Evolutionary conservation across 108 stramenopile genomes (phyloP).

Genomic region (Ochromonas danica): DNA sequence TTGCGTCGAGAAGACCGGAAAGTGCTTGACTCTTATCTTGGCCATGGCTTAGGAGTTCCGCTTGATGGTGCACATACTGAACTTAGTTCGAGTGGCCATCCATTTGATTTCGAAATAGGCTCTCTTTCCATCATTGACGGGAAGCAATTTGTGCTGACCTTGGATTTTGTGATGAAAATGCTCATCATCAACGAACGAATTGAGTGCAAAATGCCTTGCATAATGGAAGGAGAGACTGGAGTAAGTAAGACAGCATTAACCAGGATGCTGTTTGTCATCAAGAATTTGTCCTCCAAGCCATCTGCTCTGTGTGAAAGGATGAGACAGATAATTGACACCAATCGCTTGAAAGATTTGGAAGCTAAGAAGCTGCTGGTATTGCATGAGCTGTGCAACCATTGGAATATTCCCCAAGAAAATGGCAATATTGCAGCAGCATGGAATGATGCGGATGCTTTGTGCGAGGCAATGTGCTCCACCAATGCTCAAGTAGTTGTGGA

Average conservation of each 20-base stretch:
- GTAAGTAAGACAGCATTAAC: constrained; percentile 26
- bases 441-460: neutral
- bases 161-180: constrained; percentile 25
- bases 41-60: neutral
- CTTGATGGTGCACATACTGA: neutral
- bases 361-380: neutral
- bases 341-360: neutral
- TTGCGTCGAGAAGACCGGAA: neutral
- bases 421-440: neutral
- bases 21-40: constrained; percentile 13
- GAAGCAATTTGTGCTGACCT: constrained; percentile 14
- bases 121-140: neutral
- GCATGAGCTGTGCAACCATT: neutral
- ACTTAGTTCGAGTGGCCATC: constrained; percentile 3
- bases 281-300: neutral
- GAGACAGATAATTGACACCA: too few relatives aligned
- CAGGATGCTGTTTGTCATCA: neutral
- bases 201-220: constrained; percentile 16
- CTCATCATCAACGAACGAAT: constrained; percentile 12
- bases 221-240: constrained; percentile 29
- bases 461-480: neutral
- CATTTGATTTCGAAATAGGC: constrained; percentile 11
- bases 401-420: neutral
- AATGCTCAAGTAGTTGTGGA: neutral
- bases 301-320: too few relatives aligned